Evolutionary conservation across 2,329 filamentous ascomycete species (phyloP).

Genomic region (Ascochyta fabae): DNA sequence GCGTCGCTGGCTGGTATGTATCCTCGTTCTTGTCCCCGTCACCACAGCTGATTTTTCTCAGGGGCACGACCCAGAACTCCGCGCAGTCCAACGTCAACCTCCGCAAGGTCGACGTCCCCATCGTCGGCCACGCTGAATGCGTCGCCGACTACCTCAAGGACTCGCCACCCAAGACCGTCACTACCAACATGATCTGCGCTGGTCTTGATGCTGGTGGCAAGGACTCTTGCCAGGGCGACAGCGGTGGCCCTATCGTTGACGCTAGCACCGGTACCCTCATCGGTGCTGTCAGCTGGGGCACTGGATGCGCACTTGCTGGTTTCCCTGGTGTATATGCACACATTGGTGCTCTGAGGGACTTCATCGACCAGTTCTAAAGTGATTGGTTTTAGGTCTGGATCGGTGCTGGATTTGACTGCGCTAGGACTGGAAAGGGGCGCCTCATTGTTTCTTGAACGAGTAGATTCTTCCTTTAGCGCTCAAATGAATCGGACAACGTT

Average conservation of each 20-base stretch:
- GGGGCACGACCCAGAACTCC: slow-evolving; percentile 23
- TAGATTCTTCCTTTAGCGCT: too few species aligned
- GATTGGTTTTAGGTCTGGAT: too few species aligned
- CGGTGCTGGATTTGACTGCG: too few species aligned
- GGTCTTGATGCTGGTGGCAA: slow-evolving; percentile 27
- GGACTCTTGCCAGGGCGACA: slow-evolving; percentile 41
- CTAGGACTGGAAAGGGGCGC: too few species aligned
- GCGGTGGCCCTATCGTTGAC: slow-evolving; percentile 34
- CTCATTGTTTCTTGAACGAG: too few species aligned
- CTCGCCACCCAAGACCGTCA: neutral
- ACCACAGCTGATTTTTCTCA: neutral
- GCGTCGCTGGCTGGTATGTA: slow-evolving; percentile 35
- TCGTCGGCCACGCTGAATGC: slow-evolving; percentile 31
- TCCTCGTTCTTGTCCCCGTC: neutral
- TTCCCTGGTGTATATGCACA: slow-evolving; percentile 35
- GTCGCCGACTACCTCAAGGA: slow-evolving; percentile 20
- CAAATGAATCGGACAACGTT: too few species aligned
- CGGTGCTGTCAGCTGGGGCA: slow-evolving; percentile 33
- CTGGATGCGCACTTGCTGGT: slow-evolving; percentile 30
- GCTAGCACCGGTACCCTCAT: slow-evolving; percentile 13
- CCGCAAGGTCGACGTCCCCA: slow-evolving; percentile 34
- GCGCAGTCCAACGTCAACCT: slow-evolving; percentile 18
- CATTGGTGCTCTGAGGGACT: slow-evolving; percentile 7
- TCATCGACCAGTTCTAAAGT: neutral
- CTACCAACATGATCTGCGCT: slow-evolving; percentile 33